A percentile compares a stretch with the other conserved stretches of the same genome.
phyloP scores from a whole-genome alignment of 495 filamentous ascomycete genomes.

The Aspergillus baeticus region DNA sequence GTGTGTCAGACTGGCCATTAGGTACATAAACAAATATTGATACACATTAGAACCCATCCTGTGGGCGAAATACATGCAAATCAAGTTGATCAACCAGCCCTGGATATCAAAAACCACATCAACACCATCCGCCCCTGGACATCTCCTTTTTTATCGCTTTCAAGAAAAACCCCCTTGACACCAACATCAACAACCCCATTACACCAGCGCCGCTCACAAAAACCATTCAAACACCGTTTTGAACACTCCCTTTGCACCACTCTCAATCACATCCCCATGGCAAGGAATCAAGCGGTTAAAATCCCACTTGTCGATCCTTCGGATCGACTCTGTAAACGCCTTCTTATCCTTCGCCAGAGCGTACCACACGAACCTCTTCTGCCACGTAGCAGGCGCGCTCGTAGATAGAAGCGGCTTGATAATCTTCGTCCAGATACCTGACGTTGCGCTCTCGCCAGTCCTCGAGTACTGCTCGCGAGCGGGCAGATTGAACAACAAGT shows the following conservation, averaged over 20 bases:
- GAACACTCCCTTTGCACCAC: slow-evolving; percentile 72
- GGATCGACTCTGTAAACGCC: slow-evolving; percentile 66
- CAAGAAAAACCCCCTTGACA: too few species aligned
- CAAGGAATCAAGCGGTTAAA: slow-evolving; percentile 87
- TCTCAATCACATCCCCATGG: slow-evolving; percentile 89
- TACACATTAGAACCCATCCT: too few species aligned
- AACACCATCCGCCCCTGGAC: too few species aligned
- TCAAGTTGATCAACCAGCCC: too few species aligned
- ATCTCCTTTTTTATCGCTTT: too few species aligned
- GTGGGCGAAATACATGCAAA: too few species aligned
- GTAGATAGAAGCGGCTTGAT: slow-evolving; percentile 61
- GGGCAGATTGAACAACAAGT: slow-evolving; percentile 89
- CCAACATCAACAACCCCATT: too few species aligned
- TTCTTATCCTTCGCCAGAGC: slow-evolving; percentile 61
- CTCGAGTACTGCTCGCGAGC: slow-evolving; percentile 83
- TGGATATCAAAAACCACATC: too few species aligned
- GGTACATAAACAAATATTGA: too few species aligned
- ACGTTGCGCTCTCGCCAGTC: slow-evolving; percentile 47
- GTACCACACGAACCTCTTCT: slow-evolving; percentile 86
- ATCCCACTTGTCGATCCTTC: slow-evolving; percentile 74
- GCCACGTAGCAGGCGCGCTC: slow-evolving; percentile 57
- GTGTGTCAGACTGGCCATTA: too few species aligned
- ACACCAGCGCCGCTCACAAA: slow-evolving; percentile 45
- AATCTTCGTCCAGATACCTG: slow-evolving; percentile 63
- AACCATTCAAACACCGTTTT: slow-evolving; percentile 85